Evolutionary conservation across 2,329 filamentous ascomycete genomes (phyloP).

Genomic region (Xylaria sp.): DNA sequence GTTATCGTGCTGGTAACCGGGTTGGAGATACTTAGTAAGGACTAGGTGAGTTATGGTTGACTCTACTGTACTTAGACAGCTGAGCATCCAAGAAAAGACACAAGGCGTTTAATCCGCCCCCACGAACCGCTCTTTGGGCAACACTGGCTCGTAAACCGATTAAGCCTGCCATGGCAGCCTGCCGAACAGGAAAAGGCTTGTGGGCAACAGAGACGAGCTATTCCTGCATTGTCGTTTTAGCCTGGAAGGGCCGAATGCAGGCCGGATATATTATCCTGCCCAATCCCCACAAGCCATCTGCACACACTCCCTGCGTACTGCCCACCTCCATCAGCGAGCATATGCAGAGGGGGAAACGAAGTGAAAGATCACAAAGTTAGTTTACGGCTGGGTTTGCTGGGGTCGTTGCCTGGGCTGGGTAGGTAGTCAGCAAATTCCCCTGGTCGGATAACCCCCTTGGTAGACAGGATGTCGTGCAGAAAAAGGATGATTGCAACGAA

Average conservation of each 20-base stretch:
- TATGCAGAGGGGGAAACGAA: slow-evolving; percentile 21
- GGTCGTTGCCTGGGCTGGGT: slow-evolving; percentile 12
- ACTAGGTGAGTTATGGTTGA: slow-evolving; percentile 2
- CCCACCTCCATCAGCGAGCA: slow-evolving; percentile 28
- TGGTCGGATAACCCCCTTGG: neutral
- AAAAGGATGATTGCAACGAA: slow-evolving; percentile 23
- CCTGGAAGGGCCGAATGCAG: slow-evolving; percentile 56
- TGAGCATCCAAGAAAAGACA: slow-evolving; percentile 35
- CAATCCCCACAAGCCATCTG: slow-evolving; percentile 50
- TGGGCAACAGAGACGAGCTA: slow-evolving; percentile 38
- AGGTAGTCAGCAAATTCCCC: slow-evolving; percentile 29
- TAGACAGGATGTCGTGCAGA: slow-evolving; percentile 34
- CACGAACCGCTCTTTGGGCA: slow-evolving; percentile 31
- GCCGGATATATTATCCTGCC: slow-evolving; percentile 52
- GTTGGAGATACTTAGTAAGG: slow-evolving; percentile 1
- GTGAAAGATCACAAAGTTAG: neutral
- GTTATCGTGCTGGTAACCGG: slow-evolving; percentile 11
- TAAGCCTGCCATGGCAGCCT: slow-evolving; percentile 38
- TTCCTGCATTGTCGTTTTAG: slow-evolving; percentile 53
- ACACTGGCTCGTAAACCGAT: slow-evolving; percentile 27
- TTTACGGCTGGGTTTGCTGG: slow-evolving; percentile 12
- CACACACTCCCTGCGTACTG: slow-evolving; percentile 31
- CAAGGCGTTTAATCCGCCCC: slow-evolving; percentile 38
- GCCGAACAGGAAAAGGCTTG: slow-evolving; percentile 44
- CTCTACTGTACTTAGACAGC: slow-evolving; percentile 15